Base-by-base conservation (phyloP, 768 basidiomycete species). In the Lyophyllum decastes region DNA sequence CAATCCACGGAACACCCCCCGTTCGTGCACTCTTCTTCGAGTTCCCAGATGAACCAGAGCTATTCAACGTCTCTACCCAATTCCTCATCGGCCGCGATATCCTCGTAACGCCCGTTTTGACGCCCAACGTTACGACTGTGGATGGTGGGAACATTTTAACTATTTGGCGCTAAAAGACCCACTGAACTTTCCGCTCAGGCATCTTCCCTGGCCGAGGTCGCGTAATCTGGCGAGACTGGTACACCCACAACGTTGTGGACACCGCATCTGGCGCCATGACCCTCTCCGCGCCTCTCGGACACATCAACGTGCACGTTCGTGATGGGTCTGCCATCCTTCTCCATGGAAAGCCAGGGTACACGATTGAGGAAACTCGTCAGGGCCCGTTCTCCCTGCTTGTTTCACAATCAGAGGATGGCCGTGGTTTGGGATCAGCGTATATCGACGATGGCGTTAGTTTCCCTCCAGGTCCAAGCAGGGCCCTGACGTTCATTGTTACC, bases 231-330 rank as follows among this genome's bases (percentile, higher is more conserved):
- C 81, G 88, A 35, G 88, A 90, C 67, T 89, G 86, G 86, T 89
- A 85, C 70, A 88, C 85, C 0, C 86, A 89, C 61, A 78, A 81
- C 12, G 76, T 74, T 41, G 78, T 86, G 19, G 70, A 85, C 21
- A 70, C 76, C 17, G 68, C 70, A 1, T 34, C 70, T 33, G 68
- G 64, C 30, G 75, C 76, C 52, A 80, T 78, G 0, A 83, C 82
- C 4, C 75, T 91, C 47, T 65, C 73, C n/a, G 87, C 88, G 2
- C 89, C 89, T 2, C 82, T 92, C 2, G 79, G 85, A 17, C 85
- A 90, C 65, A 91, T 92, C 71, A 87, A 87, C 58, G 85, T 91
- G 24, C 89, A 91, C 66, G 70, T 92, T 56, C 83, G 90, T n/a
- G 84, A 86, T 55, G 84, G 85, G 24, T 78, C 87, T 17, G 84